Base-by-base conservation (phyloP, 768 basidiomycete genomes). In the Cytidiella melzeri region DNA sequence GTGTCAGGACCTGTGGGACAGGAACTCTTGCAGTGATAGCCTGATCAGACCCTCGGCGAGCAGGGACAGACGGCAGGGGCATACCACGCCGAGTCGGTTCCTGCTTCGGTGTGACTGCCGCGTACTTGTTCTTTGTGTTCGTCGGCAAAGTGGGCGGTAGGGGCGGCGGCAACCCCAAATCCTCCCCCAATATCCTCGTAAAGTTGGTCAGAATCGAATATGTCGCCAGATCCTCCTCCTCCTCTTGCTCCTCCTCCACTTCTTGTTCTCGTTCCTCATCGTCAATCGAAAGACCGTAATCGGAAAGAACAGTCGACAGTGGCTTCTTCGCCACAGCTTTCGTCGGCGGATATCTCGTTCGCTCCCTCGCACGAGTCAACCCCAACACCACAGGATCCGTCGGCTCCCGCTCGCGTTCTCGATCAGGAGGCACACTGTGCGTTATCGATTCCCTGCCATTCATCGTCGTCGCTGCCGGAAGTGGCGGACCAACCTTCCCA, bases 141-240 rank as follows among this genome's bases (percentile, higher is more conserved):
- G 27, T 34, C 5, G n/a, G 27, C 15, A 34, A 34, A 6, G 45
- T 46, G 20, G n/a, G n/a, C n/a, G n/a, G n/a, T n/a, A n/a, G n/a
- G n/a, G n/a, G 43, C 12, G 23, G 49, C 37, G 34, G 49, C 49
- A 20, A 13, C 13, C 36, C 36, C 9, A 44, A 13, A 10, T 25
- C 24, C 3, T 41, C 43, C 26, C 44, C 45, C 19, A 51, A 19
- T 5, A 38, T 37, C 11, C 34, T 20, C 43, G 44, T 41, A 38
- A 51, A 51, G 30, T 51, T 10, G 15, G 49, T 45, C 12, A 36
- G 24, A 5, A 51, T 45, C 20, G 49, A 51, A 30, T 51, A 45
- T 25, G 38, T 21, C 11, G 50, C 50, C 27, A 41, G 43, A 30
- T 51, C 50, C 50, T 51, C 50, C 42, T 10, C 40, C 23, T 49